Conservation (phyloP, 345 rosid genomes). For the Mallotus nudiflorus region DNA sequence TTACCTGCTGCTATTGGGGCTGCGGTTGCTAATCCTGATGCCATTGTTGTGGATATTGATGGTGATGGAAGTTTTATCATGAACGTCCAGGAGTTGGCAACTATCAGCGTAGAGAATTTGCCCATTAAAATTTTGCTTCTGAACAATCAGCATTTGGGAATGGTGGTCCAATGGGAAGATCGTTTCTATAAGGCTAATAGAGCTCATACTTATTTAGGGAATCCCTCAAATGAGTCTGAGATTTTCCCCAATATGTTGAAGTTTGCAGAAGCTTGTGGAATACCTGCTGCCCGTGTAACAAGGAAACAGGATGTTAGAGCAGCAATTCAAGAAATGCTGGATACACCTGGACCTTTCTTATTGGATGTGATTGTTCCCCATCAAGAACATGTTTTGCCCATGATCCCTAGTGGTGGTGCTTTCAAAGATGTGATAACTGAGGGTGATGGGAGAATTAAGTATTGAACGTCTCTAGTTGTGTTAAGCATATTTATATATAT, state of each 20-base stretch:
- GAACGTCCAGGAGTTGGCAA: slow-evolving; percentile 95
- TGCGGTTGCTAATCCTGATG: slow-evolving; percentile 83
- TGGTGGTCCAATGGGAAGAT: slow-evolving; percentile 98
- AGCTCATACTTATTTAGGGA: slow-evolving; percentile 84
- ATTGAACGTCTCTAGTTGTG: slow-evolving; percentile 7
- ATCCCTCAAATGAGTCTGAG: slow-evolving; percentile 69
- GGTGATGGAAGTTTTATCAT: slow-evolving; percentile 97
- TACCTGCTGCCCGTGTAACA: slow-evolving; percentile 82
- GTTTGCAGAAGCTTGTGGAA: slow-evolving; percentile 84
- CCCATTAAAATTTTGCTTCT: slow-evolving; percentile 76
- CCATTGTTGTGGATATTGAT: slow-evolving; percentile 86
- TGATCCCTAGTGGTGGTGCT: slow-evolving; percentile 96
- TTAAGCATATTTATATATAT: neutral
- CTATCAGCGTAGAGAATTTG: slow-evolving; percentile 78
- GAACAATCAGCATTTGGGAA: slow-evolving; percentile 95
- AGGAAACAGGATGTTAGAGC: slow-evolving; percentile 61
- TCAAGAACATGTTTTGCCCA: slow-evolving; percentile 95
- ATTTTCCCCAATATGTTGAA: slow-evolving; percentile 81
- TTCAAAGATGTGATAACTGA: slow-evolving; percentile 83
- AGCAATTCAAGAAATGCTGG: slow-evolving; percentile 82
- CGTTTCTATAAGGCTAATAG: slow-evolving; percentile 90
- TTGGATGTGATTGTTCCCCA: slow-evolving; percentile 93
- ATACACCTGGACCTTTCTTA: slow-evolving; percentile 87
- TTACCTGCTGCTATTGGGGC: slow-evolving; percentile 99
- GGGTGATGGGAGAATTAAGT: slow-evolving; percentile 79